These are phyloP conservation scores for Eutrema yunnanense DNA, from an alignment of 345 rosid genomes.

Conservation along the genomic window DNA sequence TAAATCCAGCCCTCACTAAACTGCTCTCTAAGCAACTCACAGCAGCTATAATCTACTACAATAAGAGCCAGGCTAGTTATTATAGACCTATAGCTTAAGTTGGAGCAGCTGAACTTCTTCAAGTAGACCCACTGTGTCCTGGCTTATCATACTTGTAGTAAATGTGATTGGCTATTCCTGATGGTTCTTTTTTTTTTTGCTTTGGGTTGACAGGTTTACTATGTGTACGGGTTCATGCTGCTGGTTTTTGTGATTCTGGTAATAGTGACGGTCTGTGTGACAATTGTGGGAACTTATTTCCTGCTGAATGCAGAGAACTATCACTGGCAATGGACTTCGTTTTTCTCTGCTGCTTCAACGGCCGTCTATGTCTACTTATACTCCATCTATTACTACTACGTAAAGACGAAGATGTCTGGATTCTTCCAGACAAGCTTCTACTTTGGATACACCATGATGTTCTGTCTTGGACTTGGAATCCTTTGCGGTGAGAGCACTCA, in stretches of 20 bases:
- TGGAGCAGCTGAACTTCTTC: neutral
- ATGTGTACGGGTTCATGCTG: slow-evolving; percentile 88
- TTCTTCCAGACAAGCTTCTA: slow-evolving; percentile 98
- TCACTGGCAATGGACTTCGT: slow-evolving; percentile 99
- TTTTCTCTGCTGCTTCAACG: slow-evolving; percentile 91
- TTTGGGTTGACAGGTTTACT: slow-evolving; percentile 62
- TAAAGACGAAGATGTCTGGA: slow-evolving; percentile 95
- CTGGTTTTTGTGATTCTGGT: slow-evolving; percentile 83
- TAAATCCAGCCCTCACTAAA: neutral
- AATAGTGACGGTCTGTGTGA: slow-evolving; percentile 83
- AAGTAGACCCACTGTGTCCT: neutral
- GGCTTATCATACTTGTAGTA: neutral
- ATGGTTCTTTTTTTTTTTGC: neutral
- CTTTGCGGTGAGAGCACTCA: slow-evolving; percentile 66
- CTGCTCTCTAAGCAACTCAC: neutral
- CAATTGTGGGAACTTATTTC: slow-evolving; percentile 91
- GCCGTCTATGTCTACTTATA: slow-evolving; percentile 86
- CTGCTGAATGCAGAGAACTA: slow-evolving; percentile 91
- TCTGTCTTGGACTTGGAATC: slow-evolving; percentile 89
- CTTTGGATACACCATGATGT: slow-evolving; percentile 95
- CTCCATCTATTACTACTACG: slow-evolving; percentile 82
- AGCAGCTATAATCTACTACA: neutral
- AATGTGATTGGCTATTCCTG: neutral
- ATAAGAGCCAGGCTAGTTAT: neutral
- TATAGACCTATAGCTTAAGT: neutral